A percentile compares a stretch with the other conserved stretches of the same genome.
Evolutionary conservation across 2,329 filamentous ascomycete species (phyloP).

Genomic region (Zasmidium citrigriseum): DNA sequence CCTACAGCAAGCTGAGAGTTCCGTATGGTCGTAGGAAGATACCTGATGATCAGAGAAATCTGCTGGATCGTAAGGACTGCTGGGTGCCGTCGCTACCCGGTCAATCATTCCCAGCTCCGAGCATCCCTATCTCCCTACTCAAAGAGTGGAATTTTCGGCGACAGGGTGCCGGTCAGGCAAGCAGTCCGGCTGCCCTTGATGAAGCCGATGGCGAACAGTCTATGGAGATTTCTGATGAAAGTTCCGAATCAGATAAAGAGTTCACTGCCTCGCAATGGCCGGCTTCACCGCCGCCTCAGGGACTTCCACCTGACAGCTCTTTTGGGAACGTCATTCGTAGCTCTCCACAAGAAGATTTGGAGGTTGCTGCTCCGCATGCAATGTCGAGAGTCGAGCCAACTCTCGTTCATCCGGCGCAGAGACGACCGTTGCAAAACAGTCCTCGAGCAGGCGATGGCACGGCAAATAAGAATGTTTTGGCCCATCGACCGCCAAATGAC

Average conservation of each 20-base stretch:
- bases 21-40: slow-evolving; percentile 33
- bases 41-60: slow-evolving; percentile 49
- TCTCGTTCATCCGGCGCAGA: neutral
- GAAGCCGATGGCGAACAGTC: neutral
- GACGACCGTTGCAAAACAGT: neutral
- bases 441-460: no score
- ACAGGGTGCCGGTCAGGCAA: no score
- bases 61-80: slow-evolving; percentile 50
- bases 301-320: neutral
- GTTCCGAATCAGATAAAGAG: slow-evolving; percentile 4
- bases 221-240: neutral
- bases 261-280: neutral
- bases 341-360: neutral
- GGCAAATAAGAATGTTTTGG: no score
- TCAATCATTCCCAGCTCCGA: slow-evolving; percentile 36
- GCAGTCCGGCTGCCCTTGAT: no score
- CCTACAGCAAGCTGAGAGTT: slow-evolving; percentile 5
- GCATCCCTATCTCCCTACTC: slow-evolving; percentile 41
- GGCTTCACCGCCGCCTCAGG: neutral
- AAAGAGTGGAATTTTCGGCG: slow-evolving; percentile 25
- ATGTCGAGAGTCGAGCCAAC: neutral
- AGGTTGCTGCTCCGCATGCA: neutral
- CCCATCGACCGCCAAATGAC: no score
- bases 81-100: slow-evolving; percentile 41
- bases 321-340: neutral